phyloP scores from a whole-genome alignment of 139 green algal genomes.

The Chlorella sp. region DNA sequence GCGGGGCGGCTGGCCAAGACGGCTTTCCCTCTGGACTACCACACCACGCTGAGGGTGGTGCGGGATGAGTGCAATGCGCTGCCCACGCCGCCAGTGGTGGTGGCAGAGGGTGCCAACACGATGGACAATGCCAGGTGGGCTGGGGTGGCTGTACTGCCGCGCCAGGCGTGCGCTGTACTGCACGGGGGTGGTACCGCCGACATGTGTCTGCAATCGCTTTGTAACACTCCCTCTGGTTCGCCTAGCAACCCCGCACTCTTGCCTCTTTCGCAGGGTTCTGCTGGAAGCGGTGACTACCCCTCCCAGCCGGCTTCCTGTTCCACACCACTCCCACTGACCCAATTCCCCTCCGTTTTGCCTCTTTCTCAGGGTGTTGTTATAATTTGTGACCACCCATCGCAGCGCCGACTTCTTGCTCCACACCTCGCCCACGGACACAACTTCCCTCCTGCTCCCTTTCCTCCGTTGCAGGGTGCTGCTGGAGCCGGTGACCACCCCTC shows the following conservation, averaged over 20 bases:
- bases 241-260: no score
- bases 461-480: conserved; percentile 50
- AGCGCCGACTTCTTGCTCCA: neutral
- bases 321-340: neutral
- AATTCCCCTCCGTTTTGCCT: neutral
- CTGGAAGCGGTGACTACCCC: no score
- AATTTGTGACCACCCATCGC: conserved; percentile 60
- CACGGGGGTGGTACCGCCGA: no score
- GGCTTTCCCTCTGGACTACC: conserved; percentile 69
- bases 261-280: no score
- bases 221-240: no score
- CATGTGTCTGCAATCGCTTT: no score
- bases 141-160: no score
- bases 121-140: conserved; percentile 78
- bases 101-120: conserved; percentile 85
- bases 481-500: conserved; percentile 59
- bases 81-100: conserved; percentile 59
- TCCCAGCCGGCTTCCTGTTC: no score
- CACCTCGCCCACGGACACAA: neutral
- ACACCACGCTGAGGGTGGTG: conserved; percentile 64
- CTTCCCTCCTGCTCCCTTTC: neutral
- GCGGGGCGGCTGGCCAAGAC: conserved; percentile 13
- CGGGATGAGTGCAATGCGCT: conserved; percentile 48
- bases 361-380: conserved; percentile 51
- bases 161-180: no score